Conservation (phyloP, 805 yeast genomes). For the Candida manassasensis region DNA sequence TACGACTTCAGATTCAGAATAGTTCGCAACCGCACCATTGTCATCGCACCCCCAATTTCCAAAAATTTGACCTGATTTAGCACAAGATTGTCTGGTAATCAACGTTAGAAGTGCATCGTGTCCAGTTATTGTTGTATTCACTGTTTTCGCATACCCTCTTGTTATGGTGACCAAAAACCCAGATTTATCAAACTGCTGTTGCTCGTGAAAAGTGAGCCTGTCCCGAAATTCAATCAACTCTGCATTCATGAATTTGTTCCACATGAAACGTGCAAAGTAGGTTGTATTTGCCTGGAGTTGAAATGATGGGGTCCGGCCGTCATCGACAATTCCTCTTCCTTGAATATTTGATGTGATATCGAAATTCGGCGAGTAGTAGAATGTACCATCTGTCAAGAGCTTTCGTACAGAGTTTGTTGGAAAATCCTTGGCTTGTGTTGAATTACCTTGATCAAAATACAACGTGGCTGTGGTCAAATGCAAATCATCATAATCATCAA, state of each 20-base stretch:
- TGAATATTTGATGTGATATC: constrained; percentile 44
- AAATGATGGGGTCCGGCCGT: constrained; percentile 5
- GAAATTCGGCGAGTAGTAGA: constrained; percentile 44
- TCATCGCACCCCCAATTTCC: constrained; percentile 60
- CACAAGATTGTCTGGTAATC: constrained; percentile 49
- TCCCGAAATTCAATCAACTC: constrained; percentile 45
- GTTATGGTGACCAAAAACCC: constrained; percentile 45
- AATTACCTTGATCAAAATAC: constrained; percentile 18
- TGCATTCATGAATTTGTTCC: constrained; percentile 47
- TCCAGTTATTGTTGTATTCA: constrained; percentile 29
- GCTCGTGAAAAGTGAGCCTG: constrained; percentile 38
- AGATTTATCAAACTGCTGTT: constrained; percentile 38
- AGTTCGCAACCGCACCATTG: constrained; percentile 49
- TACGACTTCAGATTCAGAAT: constrained; percentile 48
- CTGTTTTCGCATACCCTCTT: constrained; percentile 49
- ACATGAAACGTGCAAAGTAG: constrained; percentile 43
- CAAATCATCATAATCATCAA: constrained; percentile 38
- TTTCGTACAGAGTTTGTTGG: constrained; percentile 45
- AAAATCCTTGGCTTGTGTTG: constrained; percentile 14
- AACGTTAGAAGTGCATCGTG: constrained; percentile 42
- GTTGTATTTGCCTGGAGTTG: constrained; percentile 26
- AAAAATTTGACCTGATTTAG: constrained; percentile 44
- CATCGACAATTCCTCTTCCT: constrained; percentile 32
- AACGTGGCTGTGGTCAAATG: constrained; percentile 22
- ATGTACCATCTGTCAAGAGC: constrained; percentile 42